Percentiles rank a stretch among this genome's conserved stretches.
Conservation (phyloP, 148 eudicot species). For the Rhododendron kiyosumense region DNA sequence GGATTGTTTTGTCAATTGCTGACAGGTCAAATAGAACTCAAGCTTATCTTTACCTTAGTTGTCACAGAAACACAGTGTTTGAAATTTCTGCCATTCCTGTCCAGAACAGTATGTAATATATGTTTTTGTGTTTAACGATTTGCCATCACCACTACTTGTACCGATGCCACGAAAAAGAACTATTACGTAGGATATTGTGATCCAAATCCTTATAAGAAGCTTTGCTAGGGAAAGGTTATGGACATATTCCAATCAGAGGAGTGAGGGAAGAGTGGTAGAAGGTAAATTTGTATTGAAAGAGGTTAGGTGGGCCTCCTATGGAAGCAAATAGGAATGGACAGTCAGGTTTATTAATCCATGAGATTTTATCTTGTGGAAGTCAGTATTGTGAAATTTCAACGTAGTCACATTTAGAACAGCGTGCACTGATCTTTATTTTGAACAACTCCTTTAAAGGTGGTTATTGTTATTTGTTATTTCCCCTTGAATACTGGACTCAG, state of each 20-base stretch:
- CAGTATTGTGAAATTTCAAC: too few species aligned
- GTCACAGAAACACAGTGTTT: neutral
- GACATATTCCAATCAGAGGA: neutral
- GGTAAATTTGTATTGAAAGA: neutral
- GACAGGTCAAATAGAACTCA: slow-evolving; percentile 50
- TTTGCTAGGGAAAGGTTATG: neutral
- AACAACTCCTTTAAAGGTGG: too few species aligned
- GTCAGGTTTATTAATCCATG: neutral
- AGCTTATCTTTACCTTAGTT: neutral
- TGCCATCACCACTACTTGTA: neutral
- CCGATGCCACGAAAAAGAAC: neutral
- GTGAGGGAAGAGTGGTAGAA: neutral
- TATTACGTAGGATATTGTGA: neutral
- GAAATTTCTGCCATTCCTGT: neutral
- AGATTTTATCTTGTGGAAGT: neutral
- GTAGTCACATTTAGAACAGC: too few species aligned
- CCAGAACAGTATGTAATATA: neutral
- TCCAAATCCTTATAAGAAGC: neutral
- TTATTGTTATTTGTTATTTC: too few species aligned
- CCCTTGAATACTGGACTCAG: too few species aligned
- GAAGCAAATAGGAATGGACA: neutral
- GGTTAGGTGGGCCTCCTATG: neutral
- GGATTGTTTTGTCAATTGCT: slow-evolving; percentile 73
- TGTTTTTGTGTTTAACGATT: neutral
- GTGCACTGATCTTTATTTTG: too few species aligned